A percentile compares a stretch with the other conserved stretches of the same genome.
Evolutionary conservation across 2,329 filamentous ascomycete genomes (phyloP).

Genomic region (Pseudopyricularia cyperi): DNA sequence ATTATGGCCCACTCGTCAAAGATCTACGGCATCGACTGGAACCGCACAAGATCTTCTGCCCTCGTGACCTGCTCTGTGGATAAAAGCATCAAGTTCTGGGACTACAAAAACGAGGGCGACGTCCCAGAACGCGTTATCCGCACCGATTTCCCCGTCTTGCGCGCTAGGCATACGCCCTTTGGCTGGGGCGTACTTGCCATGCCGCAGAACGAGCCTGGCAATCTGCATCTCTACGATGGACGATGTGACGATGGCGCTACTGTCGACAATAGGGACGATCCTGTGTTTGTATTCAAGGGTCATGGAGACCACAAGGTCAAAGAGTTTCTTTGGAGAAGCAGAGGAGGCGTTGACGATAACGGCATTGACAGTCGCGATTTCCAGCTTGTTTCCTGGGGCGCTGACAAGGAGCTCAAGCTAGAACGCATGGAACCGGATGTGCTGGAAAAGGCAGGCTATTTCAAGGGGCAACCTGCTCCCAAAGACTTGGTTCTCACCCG

Average conservation of each 20-base stretch:
- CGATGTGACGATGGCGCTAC: slow-evolving; percentile 31
- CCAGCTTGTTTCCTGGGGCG: slow-evolving; percentile 85
- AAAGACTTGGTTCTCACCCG: slow-evolving; percentile 61
- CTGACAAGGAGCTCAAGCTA: slow-evolving; percentile 69
- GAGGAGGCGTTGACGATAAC: slow-evolving; percentile 54
- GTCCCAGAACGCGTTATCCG: slow-evolving; percentile 63
- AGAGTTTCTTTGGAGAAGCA: slow-evolving; percentile 80
- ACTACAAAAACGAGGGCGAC: slow-evolving; percentile 40
- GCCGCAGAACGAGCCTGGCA: slow-evolving; percentile 78
- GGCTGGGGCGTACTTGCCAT: slow-evolving; percentile 77
- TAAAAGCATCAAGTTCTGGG: slow-evolving; percentile 89
- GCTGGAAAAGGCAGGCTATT: slow-evolving; percentile 57
- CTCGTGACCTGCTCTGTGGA: slow-evolving; percentile 84
- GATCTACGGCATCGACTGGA: slow-evolving; percentile 94
- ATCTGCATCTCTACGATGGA: slow-evolving; percentile 74
- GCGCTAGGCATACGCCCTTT: slow-evolving; percentile 83
- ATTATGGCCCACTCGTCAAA: slow-evolving; percentile 85
- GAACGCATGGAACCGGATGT: slow-evolving; percentile 57
- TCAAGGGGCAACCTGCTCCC: slow-evolving; percentile 52
- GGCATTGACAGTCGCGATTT: slow-evolving; percentile 77
- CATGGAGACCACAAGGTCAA: slow-evolving; percentile 62
- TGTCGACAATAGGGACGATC: slow-evolving; percentile 28
- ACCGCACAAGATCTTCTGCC: slow-evolving; percentile 57
- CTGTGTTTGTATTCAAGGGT: slow-evolving; percentile 45
- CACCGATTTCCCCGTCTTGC: slow-evolving; percentile 80